Evolutionary conservation across 371 early-diverging fungal genomes (phyloP).

Genomic region (Syncephalastrum racemosum): DNA sequence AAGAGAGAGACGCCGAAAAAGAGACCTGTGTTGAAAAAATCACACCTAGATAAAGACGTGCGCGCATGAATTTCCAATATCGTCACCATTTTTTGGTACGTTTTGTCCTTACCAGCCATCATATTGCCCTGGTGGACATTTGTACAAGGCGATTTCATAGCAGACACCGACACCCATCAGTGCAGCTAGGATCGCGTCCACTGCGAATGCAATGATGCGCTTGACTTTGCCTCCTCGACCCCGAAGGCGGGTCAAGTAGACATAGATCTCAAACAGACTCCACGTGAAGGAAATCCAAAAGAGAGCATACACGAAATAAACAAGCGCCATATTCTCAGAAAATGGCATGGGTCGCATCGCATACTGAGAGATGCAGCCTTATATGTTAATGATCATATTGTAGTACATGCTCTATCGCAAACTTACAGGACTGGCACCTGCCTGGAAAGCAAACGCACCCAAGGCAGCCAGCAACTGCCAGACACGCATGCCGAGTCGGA

Average conservation of each 20-base stretch:
- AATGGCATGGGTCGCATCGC: slow-evolving; percentile 9
- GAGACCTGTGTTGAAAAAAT: slow-evolving; percentile 36
- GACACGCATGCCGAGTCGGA: slow-evolving; percentile 21
- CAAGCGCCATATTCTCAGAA: slow-evolving; percentile 10
- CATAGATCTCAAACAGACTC: slow-evolving; percentile 27
- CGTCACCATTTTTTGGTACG: neutral
- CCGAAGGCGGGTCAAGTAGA: slow-evolving; percentile 30
- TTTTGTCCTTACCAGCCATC: slow-evolving; percentile 30
- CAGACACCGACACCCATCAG: slow-evolving; percentile 32
- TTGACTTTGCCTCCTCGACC: slow-evolving; percentile 30
- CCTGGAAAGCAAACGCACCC: slow-evolving; percentile 41
- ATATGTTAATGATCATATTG: neutral
- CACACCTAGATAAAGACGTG: slow-evolving; percentile 21
- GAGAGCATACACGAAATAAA: slow-evolving; percentile 27
- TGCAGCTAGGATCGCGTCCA: slow-evolving; percentile 28
- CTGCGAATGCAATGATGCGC: slow-evolving; percentile 16
- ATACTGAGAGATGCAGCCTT: neutral
- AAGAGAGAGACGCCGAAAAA: slow-evolving; percentile 31
- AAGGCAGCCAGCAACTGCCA: slow-evolving; percentile 34
- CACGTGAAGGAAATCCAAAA: slow-evolving; percentile 27
- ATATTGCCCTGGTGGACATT: slow-evolving; percentile 31
- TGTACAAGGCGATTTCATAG: slow-evolving; percentile 31
- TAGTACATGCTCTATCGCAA: neutral
- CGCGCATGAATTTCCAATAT: neutral
- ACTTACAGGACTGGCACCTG: slow-evolving; percentile 35